Base-by-base conservation (phyloP, 2,329 filamentous ascomycete genomes). In the Ophiostoma sp. region DNA sequence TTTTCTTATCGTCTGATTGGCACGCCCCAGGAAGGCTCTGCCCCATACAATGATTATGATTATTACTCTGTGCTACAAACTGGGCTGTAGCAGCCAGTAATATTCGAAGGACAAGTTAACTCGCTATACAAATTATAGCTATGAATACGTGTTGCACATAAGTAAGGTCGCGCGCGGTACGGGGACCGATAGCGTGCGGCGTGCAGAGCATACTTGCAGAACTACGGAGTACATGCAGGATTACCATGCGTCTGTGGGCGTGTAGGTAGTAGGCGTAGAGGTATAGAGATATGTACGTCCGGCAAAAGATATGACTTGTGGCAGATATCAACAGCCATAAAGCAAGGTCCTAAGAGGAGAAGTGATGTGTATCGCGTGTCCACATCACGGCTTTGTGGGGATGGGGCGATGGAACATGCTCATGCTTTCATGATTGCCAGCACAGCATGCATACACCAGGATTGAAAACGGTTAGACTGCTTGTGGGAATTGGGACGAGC, bases 391-490 rank as follows among this genome's bases (percentile, higher is more conserved):
- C 57, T 60, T 31, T 62, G 57, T 62, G 57, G 57, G 27, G 57
- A 62, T 62, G 57, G 57, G 11, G 57, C 27, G 57, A 62, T 33
- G 13, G 54, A 33, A 15, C 27, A 33, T 62, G 52, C 52, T 23
- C 23, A 31, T 62, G 27, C 15, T 62, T 62, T 27, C n/a, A 62
- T 20, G 57, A 33, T 13, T 62, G 57, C 57, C 57, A 62, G 57
- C 57, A 62, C 27, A 60, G 54, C 54, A 60, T 60, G 54, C 54
- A 60, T 62, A 57, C 44, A n/a, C 52, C 6, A 11, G 52, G 52
- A 17, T 27, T 17, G 17, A 48, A 48, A 48, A n/a, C 17, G 17
- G 17, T 48, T 57, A 23, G 52, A 23, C 48, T 57, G 20, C 5
- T 5, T 8, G 52, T 10, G 23, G n/a, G 11, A 57, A 57, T 11